Conservation (phyloP, 2,329 filamentous ascomycete species). For the Aspergillus tubingensis region DNA sequence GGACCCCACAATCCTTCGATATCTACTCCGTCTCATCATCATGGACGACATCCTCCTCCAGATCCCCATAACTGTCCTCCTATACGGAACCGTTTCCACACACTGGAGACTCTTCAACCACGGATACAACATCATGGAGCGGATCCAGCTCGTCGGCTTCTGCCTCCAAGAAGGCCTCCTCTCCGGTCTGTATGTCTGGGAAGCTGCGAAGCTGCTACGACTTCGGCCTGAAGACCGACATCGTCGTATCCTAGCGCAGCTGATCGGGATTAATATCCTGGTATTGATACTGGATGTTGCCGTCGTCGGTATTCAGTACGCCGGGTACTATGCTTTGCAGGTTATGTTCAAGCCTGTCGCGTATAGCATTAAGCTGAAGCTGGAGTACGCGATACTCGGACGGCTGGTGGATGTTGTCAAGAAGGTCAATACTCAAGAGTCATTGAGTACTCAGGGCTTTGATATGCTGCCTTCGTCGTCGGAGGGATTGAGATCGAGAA, state of each 20-base stretch:
- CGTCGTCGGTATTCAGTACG: constrained; percentile 43
- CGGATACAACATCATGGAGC: constrained; percentile 48
- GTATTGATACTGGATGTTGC: constrained; percentile 50
- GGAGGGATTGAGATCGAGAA: not conserved
- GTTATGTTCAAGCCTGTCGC: constrained; percentile 43
- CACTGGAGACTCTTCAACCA: not conserved
- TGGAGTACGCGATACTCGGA: constrained; percentile 58
- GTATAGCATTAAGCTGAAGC: constrained; percentile 49
- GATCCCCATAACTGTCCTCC: constrained; percentile 42
- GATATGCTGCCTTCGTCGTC: not conserved
- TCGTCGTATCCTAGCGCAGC: constrained; percentile 32
- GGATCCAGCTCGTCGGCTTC: constrained; percentile 54
- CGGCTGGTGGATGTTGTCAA: constrained; percentile 36
- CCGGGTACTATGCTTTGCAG: constrained; percentile 43
- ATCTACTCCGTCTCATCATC: constrained; percentile 44
- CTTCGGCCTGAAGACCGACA: constrained; percentile 23
- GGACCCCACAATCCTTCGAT: constrained; percentile 33
- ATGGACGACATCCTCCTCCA: constrained; percentile 41
- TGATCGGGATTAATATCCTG: constrained; percentile 56
- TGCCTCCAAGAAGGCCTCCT: constrained; percentile 55
- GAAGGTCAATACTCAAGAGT: not conserved
- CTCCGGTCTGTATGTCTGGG: constrained; percentile 52
- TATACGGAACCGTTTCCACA: constrained; percentile 35
- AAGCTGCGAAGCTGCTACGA: constrained; percentile 49
- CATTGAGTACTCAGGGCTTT: not conserved